Evolutionary conservation across 176 grass and related monocot species (phyloP), one percentile per base, ranked within the genome.

Genomic region (Eleusine indica): DNA sequence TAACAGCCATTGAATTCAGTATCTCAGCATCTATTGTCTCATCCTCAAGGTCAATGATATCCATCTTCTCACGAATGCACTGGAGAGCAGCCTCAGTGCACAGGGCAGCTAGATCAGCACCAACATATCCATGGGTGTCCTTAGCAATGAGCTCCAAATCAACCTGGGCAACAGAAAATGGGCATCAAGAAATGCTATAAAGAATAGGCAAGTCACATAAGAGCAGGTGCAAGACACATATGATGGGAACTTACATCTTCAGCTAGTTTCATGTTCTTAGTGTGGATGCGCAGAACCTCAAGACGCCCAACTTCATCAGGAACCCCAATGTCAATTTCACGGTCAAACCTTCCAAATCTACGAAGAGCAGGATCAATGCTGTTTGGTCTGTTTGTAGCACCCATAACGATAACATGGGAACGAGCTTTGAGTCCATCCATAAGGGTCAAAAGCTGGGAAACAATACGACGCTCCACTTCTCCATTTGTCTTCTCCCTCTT

Each of bases 21-120:
- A 97, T 93, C 84, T 97, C 94, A 29, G 94, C 94, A 88, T 97
- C 94, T 40, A 97, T 97, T 14, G 91, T 89, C 62, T 97, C 94
- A n/a, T 97, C 94, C 76, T 97, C 94, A 21, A 94, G 86, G 83
- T 97, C 91, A 21, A 97, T 97, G 11, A 97, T 91, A 40, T 93
- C 94, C 94, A 97, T 97, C 74, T 97, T 97, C 85, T 97, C 94
- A 66, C 91, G 88, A 39, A 93, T 97, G 66, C 91, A 97, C 51
- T 97, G 94, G 54, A 97, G 94, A 30, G 94, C 94, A 62, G 94
- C 89, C 76, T 97, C 94, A 58, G 94, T 97, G 81, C 91, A 97
- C 58, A 93, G 89, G 14, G 91, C 91, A 58, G 89, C 94, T 41
- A 97, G 89, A 87, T 97, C 94, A 68, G 94, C 86, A 66, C 94